A percentile compares a stretch with the other conserved stretches of the same genome.
Conservation (phyloP, 768 basidiomycete species). For the Tricholoma saponaceum region DNA sequence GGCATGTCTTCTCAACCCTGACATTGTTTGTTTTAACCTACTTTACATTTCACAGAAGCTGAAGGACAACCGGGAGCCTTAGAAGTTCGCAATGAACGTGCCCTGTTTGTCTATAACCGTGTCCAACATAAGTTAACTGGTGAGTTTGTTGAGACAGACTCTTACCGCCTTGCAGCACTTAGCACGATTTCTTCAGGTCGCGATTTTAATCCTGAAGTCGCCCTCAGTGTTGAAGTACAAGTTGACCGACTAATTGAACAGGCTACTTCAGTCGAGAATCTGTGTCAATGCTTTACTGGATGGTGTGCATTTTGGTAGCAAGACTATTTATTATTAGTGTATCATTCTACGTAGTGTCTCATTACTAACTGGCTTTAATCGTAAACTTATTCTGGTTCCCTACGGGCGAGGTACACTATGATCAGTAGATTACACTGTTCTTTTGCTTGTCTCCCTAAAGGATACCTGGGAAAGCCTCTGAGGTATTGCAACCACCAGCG, state of each 20-base stretch:
- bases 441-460: too few species aligned
- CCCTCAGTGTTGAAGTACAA: constrained; percentile 73
- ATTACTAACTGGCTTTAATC: too few species aligned
- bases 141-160: constrained; percentile 23
- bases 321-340: too few species aligned
- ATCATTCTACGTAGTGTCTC: too few species aligned
- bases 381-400: too few species aligned
- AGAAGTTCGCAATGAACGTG: constrained; percentile 89
- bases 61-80: constrained; percentile 58
- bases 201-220: constrained; percentile 86
- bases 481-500: too few species aligned
- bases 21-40: background rate
- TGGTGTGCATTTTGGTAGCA: constrained; percentile 84
- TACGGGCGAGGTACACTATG: too few species aligned
- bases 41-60: constrained; percentile 24
- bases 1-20: constrained; percentile 40
- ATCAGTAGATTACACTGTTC: too few species aligned
- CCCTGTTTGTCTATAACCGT: constrained; percentile 88
- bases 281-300: constrained; percentile 95
- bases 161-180: background rate
- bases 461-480: too few species aligned
- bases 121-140: constrained; percentile 95
- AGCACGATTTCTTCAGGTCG: constrained; percentile 47
- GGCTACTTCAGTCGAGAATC: constrained; percentile 90
- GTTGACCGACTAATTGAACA: constrained; percentile 93